Base-by-base conservation (phyloP, 73 alveolate species). In the Paramecium bursaria region DNA sequence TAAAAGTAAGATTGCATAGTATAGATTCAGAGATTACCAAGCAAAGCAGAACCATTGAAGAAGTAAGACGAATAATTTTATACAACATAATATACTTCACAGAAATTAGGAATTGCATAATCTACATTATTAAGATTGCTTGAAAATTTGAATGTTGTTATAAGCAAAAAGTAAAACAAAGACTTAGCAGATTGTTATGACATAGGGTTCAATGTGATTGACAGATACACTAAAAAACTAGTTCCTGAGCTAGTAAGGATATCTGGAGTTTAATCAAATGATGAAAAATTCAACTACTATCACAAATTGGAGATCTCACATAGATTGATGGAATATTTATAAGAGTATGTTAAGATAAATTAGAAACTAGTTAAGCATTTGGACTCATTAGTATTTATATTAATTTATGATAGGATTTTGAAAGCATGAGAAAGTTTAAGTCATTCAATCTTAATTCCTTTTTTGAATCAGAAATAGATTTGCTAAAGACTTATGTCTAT, bases 211-310 rank as follows among this genome's bases (percentile, higher is more conserved):
- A 79, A 79, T 79, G 85, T 57, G 0, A 61, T 55, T 9, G 57
- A 73, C 17, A 54, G 55, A 79, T 51, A 50, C 7, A 61, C 26
- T 26, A 79, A 79, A 11, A 23, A 54, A 27, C 50, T 79, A 23
- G 89, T 79, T 1, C 89, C 89, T 39, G 89, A 79, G 19, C 52
- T 79, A 21, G 50, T 73, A 10, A 61, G 89, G 46, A 79, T 79
- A 31, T 29, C 51, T 22, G 74, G 54, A 54, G 89, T 82, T n/a
- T 10, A 61, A 19, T 50, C 46, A 13, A 73, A 79, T 55, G 31
- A 73, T 79, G 73, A 54, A 79, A 79, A 79, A 25, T 79, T 42
- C 22, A 48, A 19, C 22, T 23, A 79, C 35, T 79, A 35, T 13
- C 30, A 55, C 14, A 73, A 52, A 54, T 42, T 61, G 0, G 82